Evolutionary conservation across 805 yeast species (phyloP).

Genomic region (Tetrapisispora fleetii): DNA sequence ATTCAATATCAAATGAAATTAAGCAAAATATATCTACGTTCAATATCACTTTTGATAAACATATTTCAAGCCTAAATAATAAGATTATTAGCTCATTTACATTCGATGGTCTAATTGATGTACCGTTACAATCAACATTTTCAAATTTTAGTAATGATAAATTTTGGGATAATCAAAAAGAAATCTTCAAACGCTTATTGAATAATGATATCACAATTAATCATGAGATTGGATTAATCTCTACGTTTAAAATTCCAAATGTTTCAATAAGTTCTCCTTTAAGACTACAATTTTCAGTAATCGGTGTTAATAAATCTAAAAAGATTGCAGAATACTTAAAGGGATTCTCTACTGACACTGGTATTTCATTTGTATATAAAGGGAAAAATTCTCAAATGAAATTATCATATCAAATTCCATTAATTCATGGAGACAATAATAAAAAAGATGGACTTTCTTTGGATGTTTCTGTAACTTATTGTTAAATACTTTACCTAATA

Average conservation of each 20-base stretch:
- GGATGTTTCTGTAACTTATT: not conserved
- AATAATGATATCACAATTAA: conserved; percentile 4
- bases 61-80: conserved; percentile 36
- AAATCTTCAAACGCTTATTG: not conserved
- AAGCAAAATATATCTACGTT: conserved; percentile 28
- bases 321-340: conserved; percentile 11
- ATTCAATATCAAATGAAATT: conserved; percentile 6
- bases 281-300: conserved; percentile 49
- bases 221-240: conserved; percentile 39
- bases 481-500: not conserved
- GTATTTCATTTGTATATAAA: conserved; percentile 44
- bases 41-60: conserved; percentile 17
- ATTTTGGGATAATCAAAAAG: not conserved
- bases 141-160: not conserved
- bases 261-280: conserved; percentile 37
- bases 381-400: conserved; percentile 47
- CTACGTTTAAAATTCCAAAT: conserved; percentile 48
- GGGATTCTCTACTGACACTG: conserved; percentile 35
- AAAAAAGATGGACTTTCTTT: not conserved
- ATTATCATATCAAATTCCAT: conserved; percentile 45
- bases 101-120: not conserved
- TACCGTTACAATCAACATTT: not conserved
- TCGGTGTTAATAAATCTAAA: conserved; percentile 41
- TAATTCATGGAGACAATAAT: conserved; percentile 16
- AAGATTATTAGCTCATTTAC: conserved; percentile 31